Evolutionary conservation across 306 rosid genomes (phyloP), one percentile per base, ranked within the genome.

Genomic region (Benincasa hispida): DNA sequence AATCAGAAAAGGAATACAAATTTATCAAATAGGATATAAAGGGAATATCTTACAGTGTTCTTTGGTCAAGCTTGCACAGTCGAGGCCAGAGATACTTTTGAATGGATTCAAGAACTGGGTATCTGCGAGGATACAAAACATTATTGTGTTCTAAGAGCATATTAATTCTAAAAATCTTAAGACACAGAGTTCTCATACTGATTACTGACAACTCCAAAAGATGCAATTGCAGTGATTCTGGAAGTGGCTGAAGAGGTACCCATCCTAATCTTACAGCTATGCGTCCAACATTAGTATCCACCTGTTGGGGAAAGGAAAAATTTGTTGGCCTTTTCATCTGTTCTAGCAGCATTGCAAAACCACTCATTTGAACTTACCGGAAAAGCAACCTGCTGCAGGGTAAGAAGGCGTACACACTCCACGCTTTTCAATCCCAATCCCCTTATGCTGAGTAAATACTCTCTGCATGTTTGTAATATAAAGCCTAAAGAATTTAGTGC

Each of bases 71-170:
- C 3, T 58, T 72, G 34, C 85, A 68, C 25, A 93, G 65, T 10
- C 96, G 83, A 12, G 97, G 96, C 93, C 93, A 93, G 5, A 93
- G 92, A 80, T 83, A 93, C 65, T 86, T 81, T 62, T 93, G 98
- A 32, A 91, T 72, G 19, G 85, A 63, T n/a, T 88, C 85, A 13
- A 79, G 75, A 30, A 80, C 13, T 0, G 98, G 97, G 68, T 65
- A 88, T 84, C 98, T 93, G 67, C 66, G 42, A 59, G 8, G 27
- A 11, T 50, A 80, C 11, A 30, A 62, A 61, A 75, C 18, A 56
- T 75, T 39, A 75, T 41, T 19, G 28, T 37, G 34, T 39, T 55
- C 18, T 21, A 18, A 55, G 11, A 74, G 77, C 65, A 54, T 34
- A 53, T 6, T 30, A 34, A 14, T 53, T 54, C n/a, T 74, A 10